These are phyloP conservation scores for Trichoderma sp. DNA, from an alignment of 2,329 filamentous ascomycete species.

Conservation along the genomic window DNA sequence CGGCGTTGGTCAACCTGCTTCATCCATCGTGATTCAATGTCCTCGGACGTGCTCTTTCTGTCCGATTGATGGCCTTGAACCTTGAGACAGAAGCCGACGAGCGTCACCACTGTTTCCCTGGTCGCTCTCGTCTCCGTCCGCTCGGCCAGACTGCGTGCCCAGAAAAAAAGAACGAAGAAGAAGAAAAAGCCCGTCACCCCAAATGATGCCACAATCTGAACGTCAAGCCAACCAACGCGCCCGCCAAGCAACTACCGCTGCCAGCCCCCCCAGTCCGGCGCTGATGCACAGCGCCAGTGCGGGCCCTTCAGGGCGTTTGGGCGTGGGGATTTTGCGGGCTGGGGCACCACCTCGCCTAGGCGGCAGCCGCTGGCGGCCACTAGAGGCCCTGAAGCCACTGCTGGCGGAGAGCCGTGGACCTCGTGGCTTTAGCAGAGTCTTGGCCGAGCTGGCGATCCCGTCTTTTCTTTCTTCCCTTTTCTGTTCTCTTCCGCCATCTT, in stretches of 20 bases:
- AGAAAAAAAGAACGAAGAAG: not conserved
- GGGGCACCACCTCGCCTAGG: not conserved
- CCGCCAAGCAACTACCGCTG: conserved; percentile 24
- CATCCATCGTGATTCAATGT: too few species aligned
- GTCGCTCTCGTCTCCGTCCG: too few species aligned
- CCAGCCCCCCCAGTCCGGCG: conserved; percentile 13
- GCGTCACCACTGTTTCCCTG: too few species aligned
- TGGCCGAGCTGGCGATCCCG: not conserved
- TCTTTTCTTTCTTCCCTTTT: too few species aligned
- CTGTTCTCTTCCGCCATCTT: too few species aligned
- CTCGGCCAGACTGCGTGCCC: too few species aligned
- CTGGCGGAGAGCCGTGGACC: not conserved
- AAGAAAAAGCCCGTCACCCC: not conserved
- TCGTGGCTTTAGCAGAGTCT: not conserved
- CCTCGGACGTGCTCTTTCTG: too few species aligned
- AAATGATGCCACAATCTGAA: not conserved
- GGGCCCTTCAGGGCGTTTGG: not conserved
- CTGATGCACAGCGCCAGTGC: conserved; percentile 9
- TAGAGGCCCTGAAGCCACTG: not conserved
- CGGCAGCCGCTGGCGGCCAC: not conserved
- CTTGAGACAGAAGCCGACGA: too few species aligned
- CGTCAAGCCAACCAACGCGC: not conserved
- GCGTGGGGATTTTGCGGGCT: not conserved
- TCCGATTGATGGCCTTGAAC: too few species aligned
- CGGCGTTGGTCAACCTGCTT: too few species aligned